Conservation (phyloP, 768 basidiomycete species). For the Termitomyces titanicus region DNA sequence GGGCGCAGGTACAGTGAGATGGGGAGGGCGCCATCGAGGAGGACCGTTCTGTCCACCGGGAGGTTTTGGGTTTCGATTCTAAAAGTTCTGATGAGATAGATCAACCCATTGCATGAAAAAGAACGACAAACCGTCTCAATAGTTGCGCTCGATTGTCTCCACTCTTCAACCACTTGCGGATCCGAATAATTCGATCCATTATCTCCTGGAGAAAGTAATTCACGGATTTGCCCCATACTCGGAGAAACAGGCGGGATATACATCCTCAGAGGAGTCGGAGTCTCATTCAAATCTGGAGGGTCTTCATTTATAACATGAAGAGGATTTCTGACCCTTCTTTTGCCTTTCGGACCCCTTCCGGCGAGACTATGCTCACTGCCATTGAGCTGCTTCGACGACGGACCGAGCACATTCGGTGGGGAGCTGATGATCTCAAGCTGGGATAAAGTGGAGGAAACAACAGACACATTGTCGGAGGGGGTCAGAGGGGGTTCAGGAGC, state of each 20-base stretch:
- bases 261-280: constrained; percentile 17
- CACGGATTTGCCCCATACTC: constrained; percentile 5
- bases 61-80: background rate
- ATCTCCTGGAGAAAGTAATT: constrained; percentile 3
- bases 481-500: constrained; percentile 15
- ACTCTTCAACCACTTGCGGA: constrained; percentile 14
- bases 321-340: constrained; percentile 19
- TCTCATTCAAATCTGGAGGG: constrained; percentile 24
- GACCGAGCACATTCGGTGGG: constrained; percentile 8
- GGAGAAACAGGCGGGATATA: background rate
- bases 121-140: constrained; percentile 9
- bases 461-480: constrained; percentile 20
- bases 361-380: constrained; percentile 20
- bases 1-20: constrained; percentile 18
- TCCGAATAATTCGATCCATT: constrained; percentile 10
- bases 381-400: background rate
- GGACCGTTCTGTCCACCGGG: background rate
- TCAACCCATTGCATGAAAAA: background rate
- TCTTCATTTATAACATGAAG: constrained; percentile 40
- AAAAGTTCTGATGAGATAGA: background rate
- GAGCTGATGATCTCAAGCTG: constrained; percentile 32
- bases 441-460: constrained; percentile 29
- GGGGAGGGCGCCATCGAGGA: constrained; percentile 14
- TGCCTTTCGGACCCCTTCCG: constrained; percentile 1
- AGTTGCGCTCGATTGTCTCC: constrained; percentile 16